Evolutionary conservation across 495 filamentous ascomycete species (phyloP), one percentile per base, ranked within the genome.

Genomic region (Tuber microsphaerosporum): DNA sequence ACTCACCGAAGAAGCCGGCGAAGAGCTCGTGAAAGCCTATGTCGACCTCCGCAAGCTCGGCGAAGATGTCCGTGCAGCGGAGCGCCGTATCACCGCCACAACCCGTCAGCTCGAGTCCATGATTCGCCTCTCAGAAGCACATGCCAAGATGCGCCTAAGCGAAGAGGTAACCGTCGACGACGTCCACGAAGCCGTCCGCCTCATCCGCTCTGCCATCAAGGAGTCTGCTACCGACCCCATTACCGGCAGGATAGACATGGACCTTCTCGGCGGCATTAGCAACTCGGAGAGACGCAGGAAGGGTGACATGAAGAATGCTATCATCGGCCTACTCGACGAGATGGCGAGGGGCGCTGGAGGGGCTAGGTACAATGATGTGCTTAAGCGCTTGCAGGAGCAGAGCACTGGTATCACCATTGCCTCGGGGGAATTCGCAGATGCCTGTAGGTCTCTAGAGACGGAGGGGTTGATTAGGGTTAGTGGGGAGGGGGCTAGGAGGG

Each of bases 201-300:
- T 99, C 73, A 99, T 98, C 85, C 91, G 92, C 79, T 90, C 90
- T 0, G 95, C 95, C n/a, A 90, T 99, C 81, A 98, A 99, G 87
- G 94, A 96, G 80, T 91, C 94, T 0, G 95, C 95, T 10, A 99
- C 95, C 0, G 95, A 99, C 84, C 84, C 93, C 1, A 84, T 92
- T 42, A 97, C 97, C 45, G 95, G 95, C 51, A 86, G 97, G 73
- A 98, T 99, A 81, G 95, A 99, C 81, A 97, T 99, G 95, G 90
- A 91, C 74, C 85, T 99, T 74, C 86, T 99, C 70, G 96, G 97
- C 80, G 95, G 95, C 19, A 94, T 92, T 16, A 93, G 91, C 77
- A 90, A 92, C 2, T 90, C 89, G 45, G 96, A 98, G 84, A 85
- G 94, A 46, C 89, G 91, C 77, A 86, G 92, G 74, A 92, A 89